Evolutionary conservation across 2,329 filamentous ascomycete genomes (phyloP), one percentile per base, ranked within the genome.

Genomic region (Fusarium devonianum): DNA sequence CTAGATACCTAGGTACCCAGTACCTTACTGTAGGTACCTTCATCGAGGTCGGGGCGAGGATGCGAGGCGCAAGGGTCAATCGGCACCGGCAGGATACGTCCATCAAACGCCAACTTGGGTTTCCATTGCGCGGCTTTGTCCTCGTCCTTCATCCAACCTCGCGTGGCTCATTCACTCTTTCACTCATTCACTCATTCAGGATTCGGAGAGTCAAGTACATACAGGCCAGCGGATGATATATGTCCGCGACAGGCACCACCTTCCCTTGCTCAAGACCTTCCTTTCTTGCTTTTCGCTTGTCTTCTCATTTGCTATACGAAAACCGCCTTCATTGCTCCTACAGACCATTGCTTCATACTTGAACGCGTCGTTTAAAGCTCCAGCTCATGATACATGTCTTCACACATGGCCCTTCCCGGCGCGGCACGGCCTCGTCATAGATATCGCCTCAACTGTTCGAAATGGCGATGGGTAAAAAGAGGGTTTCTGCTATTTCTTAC

Each of bases 331-430:
- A n/a, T n/a, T 17, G n/a, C 12, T 22, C 12, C 11, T 30, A 18
- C 19, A n/a, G n/a, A n/a, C n/a, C n/a, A n/a, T 16, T 29, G 28
- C 33, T 13, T 34, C 17, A 13, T 35, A 19, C 17, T 6, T 13
- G 8, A 11, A 18, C 30, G 14, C 13, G 13, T 41, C 18, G n/a
- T n/a, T n/a, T 14, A 9, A 21, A 17, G 13, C 18, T 16, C 18
- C 28, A 3, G n/a, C n/a, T n/a, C 23, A 58, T 58, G 54, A 51
- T 49, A 43, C 19, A 58, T 58, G 55, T 18, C 43, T 56, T 56
- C 54, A 29, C 50, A 28, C 19, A 43, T 47, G 41, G 45, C 49
- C 35, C 50, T 58, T 7, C 55, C 50, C 33, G 54, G 54, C 49
- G 39, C 55, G 39, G 30, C 28, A 42, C 54, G 49, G 36, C 49